Percentiles rank a stretch among this genome's conserved stretches.
Evolutionary conservation across 305 asterid genomes (phyloP).

Genomic region (Solanum hybrid): DNA sequence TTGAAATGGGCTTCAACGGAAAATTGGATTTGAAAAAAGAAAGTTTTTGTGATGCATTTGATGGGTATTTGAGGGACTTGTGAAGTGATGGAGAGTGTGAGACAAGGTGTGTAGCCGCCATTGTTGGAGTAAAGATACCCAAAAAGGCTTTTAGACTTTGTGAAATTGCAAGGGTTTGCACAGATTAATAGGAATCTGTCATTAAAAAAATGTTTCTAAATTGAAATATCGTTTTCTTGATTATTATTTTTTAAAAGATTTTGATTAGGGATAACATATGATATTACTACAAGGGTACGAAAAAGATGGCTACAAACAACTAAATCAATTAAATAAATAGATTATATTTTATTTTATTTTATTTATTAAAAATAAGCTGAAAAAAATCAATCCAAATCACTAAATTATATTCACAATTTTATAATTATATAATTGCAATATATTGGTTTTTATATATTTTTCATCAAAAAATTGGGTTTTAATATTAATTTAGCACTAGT

Average conservation of each 20-base stretch:
- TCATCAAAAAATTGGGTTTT: neutral
- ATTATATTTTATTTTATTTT: no score
- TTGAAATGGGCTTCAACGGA: conserved; percentile 33
- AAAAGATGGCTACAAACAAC: neutral
- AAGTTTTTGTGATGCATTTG: neutral
- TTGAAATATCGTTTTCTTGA: neutral
- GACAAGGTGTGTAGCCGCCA: conserved; percentile 47
- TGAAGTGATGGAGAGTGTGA: conserved; percentile 29
- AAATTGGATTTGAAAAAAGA: conserved; percentile 15
- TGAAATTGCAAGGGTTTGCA: neutral
- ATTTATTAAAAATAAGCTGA: neutral
- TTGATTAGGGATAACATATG: neutral
- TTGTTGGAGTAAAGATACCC: conserved; percentile 19
- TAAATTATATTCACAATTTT: neutral
- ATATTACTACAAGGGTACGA: neutral
- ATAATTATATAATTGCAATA: neutral
- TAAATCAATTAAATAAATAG: neutral
- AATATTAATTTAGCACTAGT: neutral
- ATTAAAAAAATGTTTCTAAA: neutral
- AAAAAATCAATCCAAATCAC: neutral
- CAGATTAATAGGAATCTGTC: neutral
- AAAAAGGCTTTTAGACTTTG: no score
- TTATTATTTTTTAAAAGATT: neutral
- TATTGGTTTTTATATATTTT: neutral
- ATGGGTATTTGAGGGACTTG: conserved; percentile 16